phyloP scores from a whole-genome alignment of 2,329 filamentous ascomycete species.

The Clarireedia sp. region DNA sequence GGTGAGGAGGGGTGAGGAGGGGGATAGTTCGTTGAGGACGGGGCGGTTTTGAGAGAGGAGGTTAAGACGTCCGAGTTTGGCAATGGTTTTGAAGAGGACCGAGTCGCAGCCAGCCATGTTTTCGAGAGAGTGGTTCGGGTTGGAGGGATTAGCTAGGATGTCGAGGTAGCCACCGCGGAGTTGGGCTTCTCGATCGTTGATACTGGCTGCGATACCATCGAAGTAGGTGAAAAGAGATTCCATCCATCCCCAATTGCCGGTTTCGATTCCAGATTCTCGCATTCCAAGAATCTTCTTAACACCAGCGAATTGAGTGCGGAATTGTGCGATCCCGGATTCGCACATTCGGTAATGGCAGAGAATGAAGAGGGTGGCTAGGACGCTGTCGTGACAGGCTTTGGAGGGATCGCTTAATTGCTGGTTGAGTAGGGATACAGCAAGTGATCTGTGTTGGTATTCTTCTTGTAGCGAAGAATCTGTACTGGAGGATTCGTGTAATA shows the following conservation, averaged over 20 bases:
- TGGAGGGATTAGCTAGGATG: constrained; percentile 56
- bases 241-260: constrained; percentile 75
- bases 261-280: constrained; percentile 53
- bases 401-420: constrained; percentile 69
- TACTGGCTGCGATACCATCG: constrained; percentile 83
- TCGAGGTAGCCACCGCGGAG: constrained; percentile 57
- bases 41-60: constrained; percentile 65
- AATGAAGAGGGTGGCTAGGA: constrained; percentile 78
- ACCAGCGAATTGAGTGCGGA: constrained; percentile 86
- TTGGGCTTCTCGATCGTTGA: constrained; percentile 86
- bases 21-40: constrained; percentile 40
- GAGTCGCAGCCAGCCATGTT: constrained; percentile 85
- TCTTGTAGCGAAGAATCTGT: constrained; percentile 59
- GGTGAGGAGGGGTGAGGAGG: constrained; percentile 15
- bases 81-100: constrained; percentile 77
- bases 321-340: constrained; percentile 86
- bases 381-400: constrained; percentile 74
- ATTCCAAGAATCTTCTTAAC: constrained; percentile 84
- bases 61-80: constrained; percentile 76
- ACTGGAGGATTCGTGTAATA: constrained; percentile 35
- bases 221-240: constrained; percentile 91
- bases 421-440: constrained; percentile 77
- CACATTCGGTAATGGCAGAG: constrained; percentile 90
- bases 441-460: constrained; percentile 70
- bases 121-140: constrained; percentile 51